phyloP scores from a whole-genome alignment of 345 rosid genomes.

The Microthlaspi erraticum region DNA sequence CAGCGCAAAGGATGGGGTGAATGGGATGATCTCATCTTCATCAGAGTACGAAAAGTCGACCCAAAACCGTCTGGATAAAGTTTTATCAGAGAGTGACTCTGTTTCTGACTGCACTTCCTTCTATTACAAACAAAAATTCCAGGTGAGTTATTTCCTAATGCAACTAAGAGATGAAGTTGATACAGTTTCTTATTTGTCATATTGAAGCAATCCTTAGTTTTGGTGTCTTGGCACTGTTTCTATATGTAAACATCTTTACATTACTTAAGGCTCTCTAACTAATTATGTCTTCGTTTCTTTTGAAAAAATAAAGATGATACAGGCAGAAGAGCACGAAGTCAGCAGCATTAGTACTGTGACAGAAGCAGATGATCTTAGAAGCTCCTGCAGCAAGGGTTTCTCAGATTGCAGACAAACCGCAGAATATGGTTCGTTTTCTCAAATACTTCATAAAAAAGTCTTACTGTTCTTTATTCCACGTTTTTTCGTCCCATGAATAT shows the following conservation, averaged over 20 bases:
- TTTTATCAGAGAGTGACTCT: conserved; percentile 41
- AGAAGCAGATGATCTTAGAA: conserved; percentile 53
- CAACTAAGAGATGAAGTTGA: conserved; percentile 24
- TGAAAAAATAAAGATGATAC: conserved; percentile 14
- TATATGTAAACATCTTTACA: not conserved
- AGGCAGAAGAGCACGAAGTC: conserved; percentile 50
- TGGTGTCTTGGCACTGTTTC: conserved; percentile 5
- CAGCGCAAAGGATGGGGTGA: conserved; percentile 39
- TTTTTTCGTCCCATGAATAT: not conserved
- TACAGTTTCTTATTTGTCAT: not conserved
- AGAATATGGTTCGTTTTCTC: conserved; percentile 28
- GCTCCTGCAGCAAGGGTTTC: conserved; percentile 45
- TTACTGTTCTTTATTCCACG: conserved; percentile 4
- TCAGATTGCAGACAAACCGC: conserved; percentile 43
- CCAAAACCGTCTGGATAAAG: conserved; percentile 46
- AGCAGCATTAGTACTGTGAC: conserved; percentile 52
- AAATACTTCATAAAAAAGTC: not conserved
- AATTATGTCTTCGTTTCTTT: conserved; percentile 18
- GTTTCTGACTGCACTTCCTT: conserved; percentile 50
- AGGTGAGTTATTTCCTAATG: conserved; percentile 55
- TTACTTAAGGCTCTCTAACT: conserved; percentile 2
- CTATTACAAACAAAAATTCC: conserved; percentile 52
- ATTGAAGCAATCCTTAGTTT: not conserved
- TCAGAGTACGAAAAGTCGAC: conserved; percentile 43
- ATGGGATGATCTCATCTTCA: conserved; percentile 34